Evolutionary conservation across 129 eudicot species (phyloP).

Genomic region (Lactuca saligna): DNA sequence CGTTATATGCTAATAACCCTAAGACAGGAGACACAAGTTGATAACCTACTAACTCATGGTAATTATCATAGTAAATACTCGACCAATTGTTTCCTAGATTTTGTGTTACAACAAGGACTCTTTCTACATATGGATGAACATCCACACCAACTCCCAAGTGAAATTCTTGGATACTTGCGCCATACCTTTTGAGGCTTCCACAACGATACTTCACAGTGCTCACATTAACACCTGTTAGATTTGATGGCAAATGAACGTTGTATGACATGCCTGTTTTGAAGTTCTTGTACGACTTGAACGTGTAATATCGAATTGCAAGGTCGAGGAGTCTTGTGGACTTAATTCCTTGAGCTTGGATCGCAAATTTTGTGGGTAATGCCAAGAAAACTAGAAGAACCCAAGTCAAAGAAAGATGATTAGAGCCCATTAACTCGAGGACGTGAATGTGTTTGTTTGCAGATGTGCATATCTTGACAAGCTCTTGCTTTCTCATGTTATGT

Average conservation of each 20-base stretch:
- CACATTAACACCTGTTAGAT: conserved; percentile 75
- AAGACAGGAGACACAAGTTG: conserved; percentile 75
- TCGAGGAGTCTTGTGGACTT: conserved; percentile 77
- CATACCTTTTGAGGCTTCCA: conserved; percentile 78
- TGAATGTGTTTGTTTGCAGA: conserved; percentile 27
- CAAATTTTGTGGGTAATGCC: conserved; percentile 30
- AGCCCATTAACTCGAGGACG: conserved; percentile 47
- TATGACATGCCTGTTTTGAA: conserved; percentile 66
- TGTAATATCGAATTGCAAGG: conserved; percentile 73
- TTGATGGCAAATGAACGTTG: conserved; percentile 53
- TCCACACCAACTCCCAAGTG: conserved; percentile 49
- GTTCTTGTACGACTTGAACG: conserved; percentile 52
- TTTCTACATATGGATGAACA: conserved; percentile 64
- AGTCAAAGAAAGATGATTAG: conserved; percentile 33
- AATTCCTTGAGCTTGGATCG: conserved; percentile 47
- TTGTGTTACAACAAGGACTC: conserved; percentile 68
- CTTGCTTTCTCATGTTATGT: conserved; percentile 21
- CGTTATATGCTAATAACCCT: conserved; percentile 78
- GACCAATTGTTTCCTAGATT: conserved; percentile 84
- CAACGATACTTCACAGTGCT: conserved; percentile 63
- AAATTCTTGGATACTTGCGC: conserved; percentile 70
- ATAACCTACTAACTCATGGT: conserved; percentile 56
- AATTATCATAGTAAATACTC: conserved; percentile 57
- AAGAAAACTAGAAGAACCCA: conserved; percentile 47
- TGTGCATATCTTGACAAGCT: conserved; percentile 29